Base-by-base conservation (phyloP, 2,329 filamentous ascomycete species). In the Hypomyces rosellus region DNA sequence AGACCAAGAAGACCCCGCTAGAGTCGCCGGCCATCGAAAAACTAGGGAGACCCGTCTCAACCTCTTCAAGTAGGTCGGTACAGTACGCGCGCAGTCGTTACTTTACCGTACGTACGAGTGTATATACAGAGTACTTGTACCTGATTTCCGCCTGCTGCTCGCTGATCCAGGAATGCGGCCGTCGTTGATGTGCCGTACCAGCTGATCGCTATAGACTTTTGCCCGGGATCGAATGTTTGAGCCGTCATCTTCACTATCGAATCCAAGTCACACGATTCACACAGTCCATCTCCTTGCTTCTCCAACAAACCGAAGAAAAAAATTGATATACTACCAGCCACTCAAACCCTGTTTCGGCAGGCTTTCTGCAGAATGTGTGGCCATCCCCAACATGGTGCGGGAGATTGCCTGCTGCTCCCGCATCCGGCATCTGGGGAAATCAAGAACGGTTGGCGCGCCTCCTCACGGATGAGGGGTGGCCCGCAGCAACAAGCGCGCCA, bases 381-480 rank as follows among this genome's bases (percentile, higher is more conserved):
- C 42, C 11, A 13, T 45, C 42, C 42, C 20, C 14, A 37, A 18
- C 44, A 16, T 46, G 20, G n/a, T 30, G 44, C 34, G 48, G n/a
- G 46, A 25, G 33, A 41, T 42, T 44, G 40, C 40, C 45, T 45
- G 50, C 25, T 40, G n/a, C 45, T 40, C n/a, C 46, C 46, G 30
- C 16, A 43, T 39, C 25, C 46, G 48, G 46, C 42, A 30, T 18
- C 33, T 36, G 22, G 48, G 34, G 25, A 39, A 22, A 37, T 39
- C 45, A 48, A 36, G 30, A 36, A 45, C 46, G 30, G 50, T 41
- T 47, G 44, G 44, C 43, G 34, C 15, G 14, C 25, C 15, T 18
- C 11, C 15, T 34, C 44, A n/a, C 22, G 13, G 16, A n/a, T 25
- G 42, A 33, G 42, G 25, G 42, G 20, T 45, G 42, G 20, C 42